Evolutionary conservation across 2,329 filamentous ascomycete species (phyloP), one percentile per base, ranked within the genome.

Genomic region (Trichoderma breve): DNA sequence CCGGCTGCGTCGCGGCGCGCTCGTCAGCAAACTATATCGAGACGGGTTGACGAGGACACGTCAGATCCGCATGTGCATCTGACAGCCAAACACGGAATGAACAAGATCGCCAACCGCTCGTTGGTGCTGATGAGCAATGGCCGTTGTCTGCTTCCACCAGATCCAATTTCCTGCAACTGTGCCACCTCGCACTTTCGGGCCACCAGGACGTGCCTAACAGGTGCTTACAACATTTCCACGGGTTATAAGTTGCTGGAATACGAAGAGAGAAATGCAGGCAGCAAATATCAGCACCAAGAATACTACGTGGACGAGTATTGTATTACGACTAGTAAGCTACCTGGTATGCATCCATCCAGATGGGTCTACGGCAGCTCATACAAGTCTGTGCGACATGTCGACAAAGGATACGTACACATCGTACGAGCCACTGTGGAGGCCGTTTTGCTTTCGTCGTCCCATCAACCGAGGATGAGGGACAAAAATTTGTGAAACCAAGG

Each of bases 11-110:
- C 51, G 53, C 51, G 15, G 32, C 64, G 26, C 64, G 32, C 51
- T 24, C 32, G 64, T 36, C 26, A 67, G 47, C 43, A 66, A 51
- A 55, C 30, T 53, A 62, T 51, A 34, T 61, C 57, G 28, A 51
- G 57, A 24, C n/a, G 30, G 51, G 28, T 34, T 39, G 15, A 58
- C 30, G 12, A 55, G 47, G 28, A 70, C 66, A 62, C 57, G 66
- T 70, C 66, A 62, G 30, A 53, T 70, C 66, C 57, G 66, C 66
- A 53, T 62, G 32, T 61, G 53, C 66, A 21, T 61, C 47, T 36
- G 47, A 34, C 36, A 14, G 63, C 63, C 55, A n/a, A 28, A 47
- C 26, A n/a, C 66, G n/a, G 53, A 43, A 61, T 34, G 8, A 57
- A 34, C 55, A 26, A 14, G 55, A 62, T 53, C 39, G 30, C 15